Evolutionary conservation across 1,284 basidiomycete genomes (phyloP).

Genomic region (Meira nashicola): DNA sequence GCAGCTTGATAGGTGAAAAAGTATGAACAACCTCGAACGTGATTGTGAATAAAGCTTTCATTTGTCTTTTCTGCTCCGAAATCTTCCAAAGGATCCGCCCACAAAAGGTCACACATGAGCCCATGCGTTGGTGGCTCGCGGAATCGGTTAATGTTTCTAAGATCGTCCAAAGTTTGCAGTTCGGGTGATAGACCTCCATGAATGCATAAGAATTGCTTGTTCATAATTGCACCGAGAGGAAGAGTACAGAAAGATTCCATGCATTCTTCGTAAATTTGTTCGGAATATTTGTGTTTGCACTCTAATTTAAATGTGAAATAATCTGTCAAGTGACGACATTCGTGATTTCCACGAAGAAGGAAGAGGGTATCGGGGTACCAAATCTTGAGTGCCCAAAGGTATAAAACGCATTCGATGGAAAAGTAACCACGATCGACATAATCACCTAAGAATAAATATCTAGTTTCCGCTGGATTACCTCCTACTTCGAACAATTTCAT

Average conservation of each 20-base stretch:
- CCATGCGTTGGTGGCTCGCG: conserved; percentile 89
- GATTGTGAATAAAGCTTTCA: conserved; percentile 84
- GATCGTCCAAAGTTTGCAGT: conserved; percentile 81
- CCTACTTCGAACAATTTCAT: conserved; percentile 53
- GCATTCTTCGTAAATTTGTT: conserved; percentile 52
- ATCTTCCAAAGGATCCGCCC: conserved; percentile 90
- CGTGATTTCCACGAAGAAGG: conserved; percentile 52
- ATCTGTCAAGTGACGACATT: conserved; percentile 52
- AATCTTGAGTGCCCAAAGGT: conserved; percentile 51
- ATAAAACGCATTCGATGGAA: conserved; percentile 52
- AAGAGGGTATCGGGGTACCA: conserved; percentile 53
- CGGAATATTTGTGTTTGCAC: conserved; percentile 53
- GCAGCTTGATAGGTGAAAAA: conserved; percentile 96
- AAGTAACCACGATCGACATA: conserved; percentile 53
- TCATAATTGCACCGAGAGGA: conserved; percentile 88
- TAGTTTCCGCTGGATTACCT: conserved; percentile 51
- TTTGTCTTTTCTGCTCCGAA: conserved; percentile 83
- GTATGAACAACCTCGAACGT: conserved; percentile 89
- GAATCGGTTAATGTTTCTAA: conserved; percentile 79
- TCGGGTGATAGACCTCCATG: conserved; percentile 89
- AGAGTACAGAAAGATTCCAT: conserved; percentile 81
- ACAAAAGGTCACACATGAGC: conserved; percentile 89
- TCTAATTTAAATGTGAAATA: conserved; percentile 53
- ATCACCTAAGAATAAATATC: conserved; percentile 52
- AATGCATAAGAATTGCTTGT: conserved; percentile 94